Evolutionary conservation across 352 stramenopile genomes (phyloP), one percentile per base, ranked within the genome.

Genomic region (Globisporangium sylvaticum): DNA sequence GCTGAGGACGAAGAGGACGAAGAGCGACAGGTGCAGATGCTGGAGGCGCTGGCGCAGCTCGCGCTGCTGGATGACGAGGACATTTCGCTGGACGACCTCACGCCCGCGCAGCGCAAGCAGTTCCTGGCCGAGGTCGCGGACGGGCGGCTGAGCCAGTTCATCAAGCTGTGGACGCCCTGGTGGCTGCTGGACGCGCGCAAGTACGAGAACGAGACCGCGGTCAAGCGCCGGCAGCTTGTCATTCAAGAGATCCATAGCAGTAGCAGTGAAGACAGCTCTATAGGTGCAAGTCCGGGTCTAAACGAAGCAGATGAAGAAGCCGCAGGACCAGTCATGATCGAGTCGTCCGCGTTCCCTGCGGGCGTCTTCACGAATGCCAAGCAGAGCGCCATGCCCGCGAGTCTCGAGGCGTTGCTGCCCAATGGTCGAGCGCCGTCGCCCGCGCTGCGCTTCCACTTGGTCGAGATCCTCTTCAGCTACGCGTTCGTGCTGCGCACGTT

Each of bases 381-480:
- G 5, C 70, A 77, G 7, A 63, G 68, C 18, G 55, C 59, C 1
- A 83, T 90, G 71, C 80, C 81, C 2, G 20, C 62, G 14, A 71
- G 58, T 48, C 67, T 89, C 55, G 64, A 48, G 7, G 14, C n/a
- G 29, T 22, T 92, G 12, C 68, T 89, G 6, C 65, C 72, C 18
- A 58, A 57, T 34, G 66, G 66, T 3, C 68, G 54, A 25, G 32
- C 71, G 2, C 77, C 79, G 7, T 84, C 84, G 44, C 77, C 76
- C 1, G 75, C 48, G 12, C 69, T 95, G 10, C 64, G 67, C 24
- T 89, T 79, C 54, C 80, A 95, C 67, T 58, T 93, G 50, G 54
- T 91, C 2, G 87, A 95, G 65, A 37, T 91, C 15, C 58, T 93
- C 6, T 90, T 90, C 46, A 77, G 81, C 1, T 95, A 95, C 63